Evolutionary conservation across 257 asterid genomes (phyloP).

Genomic region (Craterostigma plantagineum): DNA sequence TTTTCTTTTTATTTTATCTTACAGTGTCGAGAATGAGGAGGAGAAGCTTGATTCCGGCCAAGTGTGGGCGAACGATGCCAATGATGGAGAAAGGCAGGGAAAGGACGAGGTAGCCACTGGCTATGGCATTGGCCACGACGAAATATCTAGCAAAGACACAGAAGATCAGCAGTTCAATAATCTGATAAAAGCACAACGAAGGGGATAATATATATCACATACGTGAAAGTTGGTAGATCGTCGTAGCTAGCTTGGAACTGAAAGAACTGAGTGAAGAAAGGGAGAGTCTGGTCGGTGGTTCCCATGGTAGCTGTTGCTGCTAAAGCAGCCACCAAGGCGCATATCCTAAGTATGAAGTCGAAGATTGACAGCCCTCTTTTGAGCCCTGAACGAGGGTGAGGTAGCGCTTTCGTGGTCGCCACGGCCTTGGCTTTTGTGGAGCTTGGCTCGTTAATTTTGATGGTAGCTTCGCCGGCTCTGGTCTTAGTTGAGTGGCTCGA

Average conservation of each 20-base stretch:
- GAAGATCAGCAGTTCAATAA: too few species aligned
- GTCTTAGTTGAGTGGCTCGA: conserved; percentile 12
- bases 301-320: conserved; percentile 35
- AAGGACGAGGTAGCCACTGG: conserved; percentile 27
- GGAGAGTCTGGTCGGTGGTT: conserved; percentile 32
- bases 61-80: conserved; percentile 27
- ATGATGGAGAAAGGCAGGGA: conserved; percentile 31
- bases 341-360: conserved; percentile 24
- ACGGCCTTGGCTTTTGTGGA: conserved; percentile 12
- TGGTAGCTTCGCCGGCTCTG: conserved; percentile 11
- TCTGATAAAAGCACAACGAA: too few species aligned
- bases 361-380: conserved; percentile 23
- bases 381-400: conserved; percentile 9
- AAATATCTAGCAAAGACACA: conserved; percentile 16
- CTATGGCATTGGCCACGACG: conserved; percentile 27
- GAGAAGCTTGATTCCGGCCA: conserved; percentile 20
- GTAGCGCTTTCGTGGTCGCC: conserved; percentile 9
- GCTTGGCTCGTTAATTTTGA: conserved; percentile 14
- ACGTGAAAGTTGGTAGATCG: conserved; percentile 29
- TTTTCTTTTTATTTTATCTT: neutral
- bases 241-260: conserved; percentile 43
- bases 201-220: too few species aligned
- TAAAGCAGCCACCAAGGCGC: conserved; percentile 21
- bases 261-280: conserved; percentile 34
- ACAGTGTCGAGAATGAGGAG: conserved; percentile 29